Conservation (phyloP, 108 stramenopile species). For the Pseudonitzschia delicatissima region DNA sequence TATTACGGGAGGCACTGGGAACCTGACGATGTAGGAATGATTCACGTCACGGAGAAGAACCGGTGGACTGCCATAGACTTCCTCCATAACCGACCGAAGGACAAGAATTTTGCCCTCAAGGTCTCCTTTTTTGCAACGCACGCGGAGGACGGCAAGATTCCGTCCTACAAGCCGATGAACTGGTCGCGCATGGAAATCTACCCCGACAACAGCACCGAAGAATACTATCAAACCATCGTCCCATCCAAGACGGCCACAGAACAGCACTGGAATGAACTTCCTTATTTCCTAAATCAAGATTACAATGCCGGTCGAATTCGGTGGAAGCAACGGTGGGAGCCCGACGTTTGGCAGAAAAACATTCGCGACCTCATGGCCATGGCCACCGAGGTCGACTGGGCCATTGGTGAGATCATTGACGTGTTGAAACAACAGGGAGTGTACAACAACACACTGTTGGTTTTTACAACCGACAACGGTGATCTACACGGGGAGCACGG, state of each 20-base stretch:
- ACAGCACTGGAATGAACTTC: slow-evolving; percentile 30
- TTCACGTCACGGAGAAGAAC: slow-evolving; percentile 66
- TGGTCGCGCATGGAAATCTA: slow-evolving; percentile 52
- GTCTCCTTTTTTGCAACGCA: slow-evolving; percentile 81
- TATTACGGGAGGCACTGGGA: slow-evolving; percentile 51
- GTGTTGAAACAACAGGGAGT: slow-evolving; percentile 56
- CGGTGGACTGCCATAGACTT: slow-evolving; percentile 62
- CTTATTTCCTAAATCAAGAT: slow-evolving; percentile 31
- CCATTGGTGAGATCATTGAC: slow-evolving; percentile 60
- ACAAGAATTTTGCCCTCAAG: slow-evolving; percentile 68
- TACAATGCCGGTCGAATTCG: slow-evolving; percentile 65
- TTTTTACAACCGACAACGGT: slow-evolving; percentile 87
- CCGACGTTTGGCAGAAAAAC: slow-evolving; percentile 49
- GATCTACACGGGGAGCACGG: slow-evolving; percentile 59
- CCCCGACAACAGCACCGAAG: slow-evolving; percentile 51
- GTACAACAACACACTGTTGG: slow-evolving; percentile 65
- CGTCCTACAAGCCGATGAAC: slow-evolving; percentile 40
- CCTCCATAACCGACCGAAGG: slow-evolving; percentile 30
- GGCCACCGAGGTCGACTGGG: slow-evolving; percentile 75
- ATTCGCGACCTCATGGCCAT: slow-evolving; percentile 69
- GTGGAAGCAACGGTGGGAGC: slow-evolving; percentile 61
- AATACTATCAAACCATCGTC: slow-evolving; percentile 58
- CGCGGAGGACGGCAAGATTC: slow-evolving; percentile 18
- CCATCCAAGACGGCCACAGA: slow-evolving; percentile 43
- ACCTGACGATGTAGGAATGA: background rate